A percentile compares a stretch with the other conserved stretches of the same genome.
Conservation (phyloP, 1,284 basidiomycete species). For the Ceratobasidium sp. region DNA sequence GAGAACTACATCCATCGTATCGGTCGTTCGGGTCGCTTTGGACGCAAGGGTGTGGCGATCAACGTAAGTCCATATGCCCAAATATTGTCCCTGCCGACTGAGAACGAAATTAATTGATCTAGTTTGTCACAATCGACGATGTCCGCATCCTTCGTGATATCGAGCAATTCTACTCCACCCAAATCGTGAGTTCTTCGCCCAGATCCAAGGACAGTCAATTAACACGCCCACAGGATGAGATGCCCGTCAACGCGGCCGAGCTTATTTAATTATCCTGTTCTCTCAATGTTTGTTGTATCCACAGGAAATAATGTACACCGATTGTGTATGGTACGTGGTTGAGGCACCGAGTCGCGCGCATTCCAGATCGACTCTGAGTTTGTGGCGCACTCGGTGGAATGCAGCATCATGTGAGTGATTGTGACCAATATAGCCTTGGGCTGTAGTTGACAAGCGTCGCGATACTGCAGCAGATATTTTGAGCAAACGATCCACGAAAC, state of each 20-base stretch:
- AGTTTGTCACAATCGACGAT: constrained; percentile 93
- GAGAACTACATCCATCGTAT: constrained; percentile 98
- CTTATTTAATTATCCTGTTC: constrained; percentile 61
- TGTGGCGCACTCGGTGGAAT: neutral
- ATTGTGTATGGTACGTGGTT: constrained; percentile 14
- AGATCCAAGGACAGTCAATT: constrained; percentile 39
- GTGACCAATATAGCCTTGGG: neutral
- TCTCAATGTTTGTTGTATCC: constrained; percentile 25
- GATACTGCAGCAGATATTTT: constrained; percentile 4
- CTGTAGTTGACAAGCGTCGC: constrained; percentile 20
- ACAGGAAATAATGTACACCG: constrained; percentile 30
- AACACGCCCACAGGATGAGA: constrained; percentile 72
- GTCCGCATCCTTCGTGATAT: constrained; percentile 90
- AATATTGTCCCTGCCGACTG: constrained; percentile 42
- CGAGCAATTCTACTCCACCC: constrained; percentile 87
- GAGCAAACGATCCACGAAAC: neutral
- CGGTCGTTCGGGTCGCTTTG: constrained; percentile 93
- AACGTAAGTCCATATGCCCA: constrained; percentile 61
- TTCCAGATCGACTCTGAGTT: neutral
- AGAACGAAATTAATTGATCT: constrained; percentile 39
- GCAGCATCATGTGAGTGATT: neutral
- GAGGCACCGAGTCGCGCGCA: constrained; percentile 12
- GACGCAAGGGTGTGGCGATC: constrained; percentile 91
- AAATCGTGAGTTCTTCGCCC: constrained; percentile 66
- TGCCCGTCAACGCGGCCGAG: constrained; percentile 91